Evolutionary conservation across 2,329 filamentous ascomycete genomes (phyloP).

Genomic region (Fusarium devonianum): DNA sequence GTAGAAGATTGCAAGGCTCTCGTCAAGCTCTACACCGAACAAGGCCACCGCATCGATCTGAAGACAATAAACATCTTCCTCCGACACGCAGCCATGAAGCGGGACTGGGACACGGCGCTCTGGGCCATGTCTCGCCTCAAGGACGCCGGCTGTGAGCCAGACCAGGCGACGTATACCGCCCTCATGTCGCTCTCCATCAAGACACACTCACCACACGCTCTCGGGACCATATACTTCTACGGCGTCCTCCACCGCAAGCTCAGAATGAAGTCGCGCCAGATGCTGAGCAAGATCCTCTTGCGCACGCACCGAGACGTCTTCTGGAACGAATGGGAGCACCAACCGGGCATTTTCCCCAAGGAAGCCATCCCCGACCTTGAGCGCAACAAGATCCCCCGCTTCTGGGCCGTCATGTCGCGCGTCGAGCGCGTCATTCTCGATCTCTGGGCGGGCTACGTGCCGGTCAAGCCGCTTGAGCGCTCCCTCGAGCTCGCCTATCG

Average conservation of each 20-base stretch:
- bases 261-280: conserved; percentile 32
- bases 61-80: conserved; percentile 51
- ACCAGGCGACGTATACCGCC: conserved; percentile 46
- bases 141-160: conserved; percentile 32
- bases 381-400: conserved; percentile 25
- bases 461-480: conserved; percentile 39
- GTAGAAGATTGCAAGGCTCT: conserved; percentile 42
- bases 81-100: conserved; percentile 38
- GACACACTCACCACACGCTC: conserved; percentile 41
- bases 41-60: conserved; percentile 38
- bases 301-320: conserved; percentile 35
- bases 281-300: conserved; percentile 40
- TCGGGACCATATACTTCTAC: conserved; percentile 46
- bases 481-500: conserved; percentile 39
- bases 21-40: conserved; percentile 36
- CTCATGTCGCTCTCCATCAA: conserved; percentile 50
- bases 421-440: conserved; percentile 44
- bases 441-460: conserved; percentile 41
- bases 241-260: conserved; percentile 44
- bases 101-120: conserved; percentile 45
- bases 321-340: conserved; percentile 36
- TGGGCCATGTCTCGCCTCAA: conserved; percentile 41
- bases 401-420: conserved; percentile 36
- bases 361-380: conserved; percentile 36
- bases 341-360: conserved; percentile 42